A percentile compares a stretch with the other conserved stretches of the same genome.
Conservation (phyloP, 2,329 filamentous ascomycete genomes). For the Didymellaceae sp. region DNA sequence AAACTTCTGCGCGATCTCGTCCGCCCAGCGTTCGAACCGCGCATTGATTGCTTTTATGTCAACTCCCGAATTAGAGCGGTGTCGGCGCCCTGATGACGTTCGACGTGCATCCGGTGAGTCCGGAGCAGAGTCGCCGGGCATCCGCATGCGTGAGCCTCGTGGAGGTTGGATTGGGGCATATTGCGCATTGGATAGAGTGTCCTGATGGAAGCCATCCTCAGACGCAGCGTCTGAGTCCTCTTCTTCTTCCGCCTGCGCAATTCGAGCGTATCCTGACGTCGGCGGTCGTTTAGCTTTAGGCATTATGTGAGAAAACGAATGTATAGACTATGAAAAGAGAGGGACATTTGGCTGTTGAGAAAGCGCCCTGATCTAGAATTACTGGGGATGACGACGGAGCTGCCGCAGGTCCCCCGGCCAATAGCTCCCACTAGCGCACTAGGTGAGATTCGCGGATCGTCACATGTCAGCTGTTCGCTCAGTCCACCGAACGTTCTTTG, state of each 20-base stretch:
- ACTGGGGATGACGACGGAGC: conserved; percentile 36
- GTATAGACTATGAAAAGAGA: background rate
- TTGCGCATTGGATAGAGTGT: conserved; percentile 46
- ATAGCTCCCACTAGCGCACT: conserved; percentile 17
- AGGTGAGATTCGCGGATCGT: conserved; percentile 8
- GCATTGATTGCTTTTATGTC: conserved; percentile 99
- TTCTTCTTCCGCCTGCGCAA: conserved; percentile 60
- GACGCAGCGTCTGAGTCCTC: conserved; percentile 50
- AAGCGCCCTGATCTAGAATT: conserved; percentile 21
- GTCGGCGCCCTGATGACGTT: conserved; percentile 50
- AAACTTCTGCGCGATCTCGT: conserved; percentile 97
- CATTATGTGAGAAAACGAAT: conserved; percentile 28
- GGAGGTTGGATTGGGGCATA: conserved; percentile 58
- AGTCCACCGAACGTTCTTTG: background rate
- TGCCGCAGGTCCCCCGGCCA: conserved; percentile 23
- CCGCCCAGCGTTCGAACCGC: conserved; percentile 91
- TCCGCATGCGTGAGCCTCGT: conserved; percentile 53
- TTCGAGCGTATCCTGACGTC: conserved; percentile 59
- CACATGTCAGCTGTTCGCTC: conserved; percentile 11
- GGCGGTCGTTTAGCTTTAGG: conserved; percentile 48
- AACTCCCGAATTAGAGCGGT: conserved; percentile 82
- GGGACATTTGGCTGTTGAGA: conserved; percentile 10
- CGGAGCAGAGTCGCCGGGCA: conserved; percentile 42
- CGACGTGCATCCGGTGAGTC: conserved; percentile 42
- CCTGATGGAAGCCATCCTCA: conserved; percentile 49